A percentile compares a stretch with the other conserved stretches of the same genome.
Conservation (phyloP, 371 early-diverging fungal species). For the Umbelopsis sp. region DNA sequence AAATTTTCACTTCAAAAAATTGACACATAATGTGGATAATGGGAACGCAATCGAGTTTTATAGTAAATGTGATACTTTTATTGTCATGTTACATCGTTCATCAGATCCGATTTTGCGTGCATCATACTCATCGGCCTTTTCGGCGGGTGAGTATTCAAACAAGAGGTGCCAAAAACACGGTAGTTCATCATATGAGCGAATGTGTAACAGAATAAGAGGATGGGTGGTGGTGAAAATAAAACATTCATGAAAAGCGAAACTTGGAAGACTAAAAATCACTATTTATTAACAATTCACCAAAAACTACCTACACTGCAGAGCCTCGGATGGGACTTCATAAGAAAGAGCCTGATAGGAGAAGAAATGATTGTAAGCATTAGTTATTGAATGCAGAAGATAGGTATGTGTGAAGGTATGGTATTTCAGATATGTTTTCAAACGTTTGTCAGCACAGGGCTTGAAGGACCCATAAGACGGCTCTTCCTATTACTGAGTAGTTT, state of each 20-base stretch:
- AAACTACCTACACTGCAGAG: constrained; percentile 7
- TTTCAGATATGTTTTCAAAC: constrained; percentile 18
- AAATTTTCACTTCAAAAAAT: no score
- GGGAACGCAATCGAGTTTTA: no score
- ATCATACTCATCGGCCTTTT: constrained; percentile 15
- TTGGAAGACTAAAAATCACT: neutral
- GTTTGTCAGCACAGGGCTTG: constrained; percentile 14
- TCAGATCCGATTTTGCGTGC: constrained; percentile 19
- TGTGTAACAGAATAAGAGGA: neutral
- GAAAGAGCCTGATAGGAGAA: neutral
- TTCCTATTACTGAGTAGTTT: constrained; percentile 19
- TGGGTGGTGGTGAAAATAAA: neutral
- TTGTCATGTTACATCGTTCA: constrained; percentile 1
- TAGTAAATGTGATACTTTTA: no score
- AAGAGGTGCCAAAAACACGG: constrained; percentile 20
- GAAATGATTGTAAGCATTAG: constrained; percentile 16
- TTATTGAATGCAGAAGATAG: neutral
- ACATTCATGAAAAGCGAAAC: neutral
- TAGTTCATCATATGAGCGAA: constrained; percentile 16
- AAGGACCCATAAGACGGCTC: constrained; percentile 19
- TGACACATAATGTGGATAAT: no score
- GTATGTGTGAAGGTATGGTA: neutral
- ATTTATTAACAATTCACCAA: neutral
- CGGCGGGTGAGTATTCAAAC: constrained; percentile 18
- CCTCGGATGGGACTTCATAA: neutral